Evolutionary conservation across 2,329 filamentous ascomycete species (phyloP).

Genomic region (Plectosphaerella plurivora): DNA sequence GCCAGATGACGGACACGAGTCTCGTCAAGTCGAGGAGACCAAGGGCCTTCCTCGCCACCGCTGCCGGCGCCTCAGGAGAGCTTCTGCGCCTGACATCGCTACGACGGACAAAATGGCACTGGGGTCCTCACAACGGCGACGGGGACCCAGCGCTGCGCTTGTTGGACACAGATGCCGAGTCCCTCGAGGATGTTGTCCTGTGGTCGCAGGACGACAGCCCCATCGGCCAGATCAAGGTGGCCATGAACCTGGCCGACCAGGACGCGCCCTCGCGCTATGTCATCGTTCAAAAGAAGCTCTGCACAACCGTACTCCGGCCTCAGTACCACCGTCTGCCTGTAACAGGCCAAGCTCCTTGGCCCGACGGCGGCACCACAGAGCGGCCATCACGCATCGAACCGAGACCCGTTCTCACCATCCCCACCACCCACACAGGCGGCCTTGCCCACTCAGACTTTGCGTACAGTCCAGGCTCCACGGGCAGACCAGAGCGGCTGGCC

Average conservation of each 20-base stretch:
- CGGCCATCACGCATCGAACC: conserved; percentile 48
- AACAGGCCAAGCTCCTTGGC: conserved; percentile 10
- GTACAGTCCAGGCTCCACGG: conserved; percentile 50
- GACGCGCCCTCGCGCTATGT: conserved; percentile 41
- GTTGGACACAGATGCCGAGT: conserved; percentile 32
- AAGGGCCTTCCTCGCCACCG: conserved; percentile 38
- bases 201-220: conserved; percentile 51
- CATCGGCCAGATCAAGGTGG: conserved; percentile 48
- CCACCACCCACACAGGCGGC: conserved; percentile 46
- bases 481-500: conserved; percentile 56
- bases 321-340: conserved; percentile 37
- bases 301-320: conserved; percentile 48
- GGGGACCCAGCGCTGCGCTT: conserved; percentile 40
- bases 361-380: conserved; percentile 13
- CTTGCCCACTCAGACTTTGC: conserved; percentile 56
- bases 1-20: conserved; percentile 44
- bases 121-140: conserved; percentile 34
- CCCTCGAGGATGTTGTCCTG: conserved; percentile 40
- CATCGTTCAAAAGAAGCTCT: conserved; percentile 46
- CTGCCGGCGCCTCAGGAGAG: conserved; percentile 53
- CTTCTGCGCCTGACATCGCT: conserved; percentile 51
- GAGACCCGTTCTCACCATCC: conserved; percentile 51
- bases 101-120: conserved; percentile 47
- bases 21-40: conserved; percentile 16
- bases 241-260: conserved; percentile 28